Base-by-base conservation (phyloP, 2,329 filamentous ascomycete genomes). In the Dothistroma pini region DNA sequence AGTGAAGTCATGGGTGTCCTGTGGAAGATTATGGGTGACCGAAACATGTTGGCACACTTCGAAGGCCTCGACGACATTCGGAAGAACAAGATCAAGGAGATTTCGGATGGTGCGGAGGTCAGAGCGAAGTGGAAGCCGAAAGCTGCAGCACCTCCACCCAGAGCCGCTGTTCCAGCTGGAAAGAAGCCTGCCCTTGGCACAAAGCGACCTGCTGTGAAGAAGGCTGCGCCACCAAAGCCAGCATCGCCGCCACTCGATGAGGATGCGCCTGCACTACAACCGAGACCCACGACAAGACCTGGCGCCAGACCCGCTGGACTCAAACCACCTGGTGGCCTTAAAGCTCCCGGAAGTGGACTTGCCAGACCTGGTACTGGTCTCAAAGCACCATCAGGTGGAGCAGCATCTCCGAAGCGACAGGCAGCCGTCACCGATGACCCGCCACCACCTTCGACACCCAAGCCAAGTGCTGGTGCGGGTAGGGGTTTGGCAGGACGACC, bases 1-100 rank as follows among this genome's bases (percentile, higher is more conserved):
- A 93, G 93, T 14, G 95, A 99, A 75, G 87, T 95, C 35, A 80
- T 99, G 2, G 95, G 96, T 65, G 96, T 93, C 0, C 77, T 99
- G 54, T 97, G 97, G 95, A 99, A 97, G 79, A 97, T 99, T 58
- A 90, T 97, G 79, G 93, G 95, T 48, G 96, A 99, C 76, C 86
- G 95, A 60, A 90, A 90, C 56, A 99, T 99, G 95, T 91, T 89
- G 49, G 89, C 91, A 9, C 90, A 96, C 74, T 79, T 99, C 16
- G 93, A 97, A 65, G 91, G 91, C 2, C 81, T 99, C 2, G 95
- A 99, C 72, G 95, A 99, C 25, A 97, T 97, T 67, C 86, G 93
- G 63, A 97, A 96, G 79, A 89, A 83, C 64, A 99, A 97, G 76
- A 90, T 97, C 74, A 97, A 96, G 78, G 95, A 99, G 75, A 97